Evolutionary conservation across 108 stramenopile genomes (phyloP).

Genomic region (Fragilariopsis cylindrus): DNA sequence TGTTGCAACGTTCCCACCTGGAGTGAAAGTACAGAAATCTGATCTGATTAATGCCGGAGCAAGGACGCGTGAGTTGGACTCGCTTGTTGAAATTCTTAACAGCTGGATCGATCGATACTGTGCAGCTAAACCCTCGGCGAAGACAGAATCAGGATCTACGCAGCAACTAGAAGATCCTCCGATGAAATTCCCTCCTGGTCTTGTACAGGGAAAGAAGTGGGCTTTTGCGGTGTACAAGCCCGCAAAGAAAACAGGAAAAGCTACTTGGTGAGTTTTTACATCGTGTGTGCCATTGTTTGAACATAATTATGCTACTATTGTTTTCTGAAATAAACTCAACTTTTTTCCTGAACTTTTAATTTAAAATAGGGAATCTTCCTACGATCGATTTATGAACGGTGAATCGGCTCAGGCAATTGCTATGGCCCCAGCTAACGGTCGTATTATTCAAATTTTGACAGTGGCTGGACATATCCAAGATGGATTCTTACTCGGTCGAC

Average conservation of each 20-base stretch:
- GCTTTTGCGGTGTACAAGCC: conserved; percentile 66
- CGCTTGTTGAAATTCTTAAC: conserved; percentile 45
- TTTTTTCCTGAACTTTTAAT: too few relatives aligned
- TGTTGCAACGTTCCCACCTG: conserved; percentile 50
- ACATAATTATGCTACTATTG: too few relatives aligned
- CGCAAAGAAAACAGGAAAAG: conserved; percentile 71
- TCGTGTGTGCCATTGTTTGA: too few relatives aligned
- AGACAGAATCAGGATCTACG: neutral
- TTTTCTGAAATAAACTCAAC: too few relatives aligned
- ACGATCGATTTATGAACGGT: conserved; percentile 56
- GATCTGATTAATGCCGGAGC: conserved; percentile 68
- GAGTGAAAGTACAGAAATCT: conserved; percentile 34
- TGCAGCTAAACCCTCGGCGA: neutral
- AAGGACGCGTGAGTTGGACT: conserved; percentile 54
- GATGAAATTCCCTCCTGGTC: conserved; percentile 16
- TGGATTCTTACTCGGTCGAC: conserved; percentile 53
- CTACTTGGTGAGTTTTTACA: conserved; percentile 42
- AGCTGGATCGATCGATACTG: conserved; percentile 49
- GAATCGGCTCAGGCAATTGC: conserved; percentile 71
- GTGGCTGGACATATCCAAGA: conserved; percentile 69
- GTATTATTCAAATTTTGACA: conserved; percentile 66
- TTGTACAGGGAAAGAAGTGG: conserved; percentile 43
- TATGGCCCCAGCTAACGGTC: conserved; percentile 58
- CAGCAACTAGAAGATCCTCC: conserved; percentile 28
- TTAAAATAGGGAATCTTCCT: conserved; percentile 46